Evolutionary conservation across 208 protist genomes (phyloP).

Genomic region (Crithidia brevicula): DNA sequence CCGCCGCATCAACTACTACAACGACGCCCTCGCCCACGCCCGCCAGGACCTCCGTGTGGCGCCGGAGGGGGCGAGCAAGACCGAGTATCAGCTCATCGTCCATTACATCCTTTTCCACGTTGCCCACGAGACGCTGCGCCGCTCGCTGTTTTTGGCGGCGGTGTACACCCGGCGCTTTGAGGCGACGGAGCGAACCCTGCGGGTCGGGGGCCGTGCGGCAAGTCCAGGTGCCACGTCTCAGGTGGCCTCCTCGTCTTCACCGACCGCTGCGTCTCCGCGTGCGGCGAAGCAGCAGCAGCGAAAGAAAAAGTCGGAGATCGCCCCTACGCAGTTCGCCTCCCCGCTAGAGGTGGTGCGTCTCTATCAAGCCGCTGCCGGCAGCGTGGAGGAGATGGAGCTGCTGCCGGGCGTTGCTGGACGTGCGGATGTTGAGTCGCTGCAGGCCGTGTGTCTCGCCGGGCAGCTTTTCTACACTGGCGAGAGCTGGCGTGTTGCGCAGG

Average conservation of each 20-base stretch:
- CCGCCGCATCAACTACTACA: constrained; percentile 78
- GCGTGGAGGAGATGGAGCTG: constrained; percentile 78
- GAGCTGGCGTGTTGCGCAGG: constrained; percentile 58
- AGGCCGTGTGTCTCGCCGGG: constrained; percentile 57
- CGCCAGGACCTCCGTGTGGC: constrained; percentile 70
- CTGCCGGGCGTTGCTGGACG: constrained; percentile 75
- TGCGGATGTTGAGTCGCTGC: constrained; percentile 52
- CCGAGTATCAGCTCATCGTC: constrained; percentile 74
- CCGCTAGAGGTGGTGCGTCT: constrained; percentile 86
- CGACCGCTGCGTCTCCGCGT: background rate
- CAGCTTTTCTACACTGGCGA: constrained; percentile 76
- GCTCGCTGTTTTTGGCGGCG: constrained; percentile 75
- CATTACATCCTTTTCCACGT: constrained; percentile 87
- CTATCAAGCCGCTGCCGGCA: constrained; percentile 70
- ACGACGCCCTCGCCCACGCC: constrained; percentile 82
- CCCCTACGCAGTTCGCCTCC: constrained; percentile 73
- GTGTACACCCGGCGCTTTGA: constrained; percentile 72
- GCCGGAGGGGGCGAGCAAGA: constrained; percentile 47
- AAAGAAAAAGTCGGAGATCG: constrained; percentile 49
- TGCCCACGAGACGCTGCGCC: constrained; percentile 65
- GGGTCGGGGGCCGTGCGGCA: background rate
- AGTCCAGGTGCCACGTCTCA: background rate
- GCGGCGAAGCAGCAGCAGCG: constrained; percentile 14
- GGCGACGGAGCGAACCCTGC: constrained; percentile 69
- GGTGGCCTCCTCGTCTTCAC: background rate